Conservation (phyloP, 208 protist species). For the Histomonas meleagridis region DNA sequence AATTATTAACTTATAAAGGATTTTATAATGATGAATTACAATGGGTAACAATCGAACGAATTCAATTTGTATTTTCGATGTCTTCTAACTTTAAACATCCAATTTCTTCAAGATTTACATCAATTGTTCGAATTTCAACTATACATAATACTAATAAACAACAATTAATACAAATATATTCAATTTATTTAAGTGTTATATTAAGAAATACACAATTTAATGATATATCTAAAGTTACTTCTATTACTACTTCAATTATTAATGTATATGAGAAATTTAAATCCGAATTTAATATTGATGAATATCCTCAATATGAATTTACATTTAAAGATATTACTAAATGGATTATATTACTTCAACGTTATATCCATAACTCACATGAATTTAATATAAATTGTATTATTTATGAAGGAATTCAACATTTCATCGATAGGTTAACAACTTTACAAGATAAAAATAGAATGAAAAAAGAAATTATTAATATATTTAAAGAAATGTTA, state of each 20-base stretch:
- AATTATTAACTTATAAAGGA: conserved; percentile 77
- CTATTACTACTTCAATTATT: conserved; percentile 73
- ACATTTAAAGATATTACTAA: conserved; percentile 82
- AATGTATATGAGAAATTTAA: conserved; percentile 73
- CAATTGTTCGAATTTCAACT: conserved; percentile 73
- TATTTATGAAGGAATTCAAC: neutral
- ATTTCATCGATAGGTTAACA: neutral
- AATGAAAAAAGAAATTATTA: neutral
- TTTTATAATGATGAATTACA: conserved; percentile 37
- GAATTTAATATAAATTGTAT: neutral
- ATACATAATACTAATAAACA: conserved; percentile 77
- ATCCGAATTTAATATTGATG: conserved; percentile 72
- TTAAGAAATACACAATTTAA: conserved; percentile 26
- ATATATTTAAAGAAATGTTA: neutral
- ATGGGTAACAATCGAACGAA: conserved; percentile 21
- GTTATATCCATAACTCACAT: conserved; percentile 22
- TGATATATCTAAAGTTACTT: neutral
- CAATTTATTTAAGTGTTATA: conserved; percentile 73
- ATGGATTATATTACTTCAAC: conserved; percentile 55
- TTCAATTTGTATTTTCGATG: conserved; percentile 35
- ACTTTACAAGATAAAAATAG: neutral
- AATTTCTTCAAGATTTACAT: conserved; percentile 70
- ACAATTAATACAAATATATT: conserved; percentile 74
- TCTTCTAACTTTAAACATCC: neutral
- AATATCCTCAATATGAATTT: conserved; percentile 86